phyloP scores from a whole-genome alignment of 2,329 filamentous ascomycete species.

The Coniella lustricola region DNA sequence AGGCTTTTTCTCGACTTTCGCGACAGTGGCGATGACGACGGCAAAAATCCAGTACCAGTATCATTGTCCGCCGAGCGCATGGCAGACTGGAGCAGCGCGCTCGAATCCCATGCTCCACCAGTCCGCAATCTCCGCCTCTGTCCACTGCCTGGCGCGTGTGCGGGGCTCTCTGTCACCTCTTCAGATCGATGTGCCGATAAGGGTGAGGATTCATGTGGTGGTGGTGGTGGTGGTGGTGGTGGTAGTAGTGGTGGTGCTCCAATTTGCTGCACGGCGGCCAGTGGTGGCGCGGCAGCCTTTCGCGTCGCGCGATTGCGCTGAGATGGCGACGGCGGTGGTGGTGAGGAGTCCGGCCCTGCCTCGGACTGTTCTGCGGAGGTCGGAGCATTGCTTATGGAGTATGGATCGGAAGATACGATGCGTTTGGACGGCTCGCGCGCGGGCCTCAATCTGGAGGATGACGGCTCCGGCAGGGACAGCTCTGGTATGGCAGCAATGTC shows the following conservation, averaged over 20 bases:
- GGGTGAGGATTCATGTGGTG: conserved; percentile 7
- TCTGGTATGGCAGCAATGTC: conserved; percentile 15
- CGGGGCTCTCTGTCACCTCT: conserved; percentile 48
- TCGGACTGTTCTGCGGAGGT: conserved; percentile 18
- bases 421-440: conserved; percentile 13
- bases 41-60: conserved; percentile 23
- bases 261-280: not conserved
- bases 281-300: not conserved
- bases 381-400: conserved; percentile 26
- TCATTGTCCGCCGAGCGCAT: conserved; percentile 22
- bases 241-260: too few species aligned
- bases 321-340: conserved; percentile 18
- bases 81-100: conserved; percentile 34
- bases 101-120: conserved; percentile 31
- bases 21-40: conserved; percentile 36
- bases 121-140: conserved; percentile 35
- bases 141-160: conserved; percentile 49
- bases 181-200: conserved; percentile 22
- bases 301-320: conserved; percentile 5
- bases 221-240: too few species aligned
- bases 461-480: not conserved
- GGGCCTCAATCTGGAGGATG: not conserved
- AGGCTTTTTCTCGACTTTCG: conserved; percentile 30
- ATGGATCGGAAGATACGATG: conserved; percentile 21
- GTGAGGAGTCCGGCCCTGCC: conserved; percentile 10